These are phyloP conservation scores for Ochromonas danica DNA, from an alignment of 108 stramenopile genomes.

Conservation along the genomic window DNA sequence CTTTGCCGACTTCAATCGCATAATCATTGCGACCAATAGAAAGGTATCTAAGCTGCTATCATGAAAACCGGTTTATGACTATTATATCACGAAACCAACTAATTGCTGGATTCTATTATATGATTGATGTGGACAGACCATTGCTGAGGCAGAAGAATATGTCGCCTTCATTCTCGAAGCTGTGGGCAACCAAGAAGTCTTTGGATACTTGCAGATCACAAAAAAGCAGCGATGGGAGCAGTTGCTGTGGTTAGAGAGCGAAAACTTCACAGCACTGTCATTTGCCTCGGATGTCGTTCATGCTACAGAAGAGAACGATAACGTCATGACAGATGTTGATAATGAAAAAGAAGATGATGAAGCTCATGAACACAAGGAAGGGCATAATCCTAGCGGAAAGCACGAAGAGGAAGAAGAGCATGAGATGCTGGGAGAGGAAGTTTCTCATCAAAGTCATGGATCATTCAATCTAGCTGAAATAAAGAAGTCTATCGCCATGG, in stretches of 20 bases:
- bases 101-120: not conserved
- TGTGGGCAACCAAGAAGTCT: slow-evolving; percentile 52
- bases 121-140: not conserved
- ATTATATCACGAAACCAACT: not conserved
- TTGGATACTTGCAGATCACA: slow-evolving; percentile 43
- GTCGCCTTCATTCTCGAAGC: slow-evolving; percentile 84
- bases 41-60: slow-evolving; percentile 28
- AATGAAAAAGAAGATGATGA: not conserved
- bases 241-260: slow-evolving; percentile 83
- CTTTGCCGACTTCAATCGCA: slow-evolving; percentile 77
- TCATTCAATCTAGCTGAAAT: not conserved
- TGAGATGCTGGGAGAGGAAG: slow-evolving; percentile 32
- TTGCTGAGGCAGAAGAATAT: slow-evolving; percentile 79
- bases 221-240: slow-evolving; percentile 55
- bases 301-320: slow-evolving; percentile 43
- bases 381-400: not conserved
- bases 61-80: not conserved
- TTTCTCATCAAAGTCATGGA: not conserved
- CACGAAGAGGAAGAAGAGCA: slow-evolving; percentile 39
- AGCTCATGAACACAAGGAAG: not conserved
- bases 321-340: not conserved
- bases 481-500: slow-evolving; percentile 35
- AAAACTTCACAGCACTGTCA: slow-evolving; percentile 63
- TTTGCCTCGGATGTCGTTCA: slow-evolving; percentile 60
- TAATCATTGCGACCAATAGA: slow-evolving; percentile 90